Base-by-base conservation (phyloP, 768 basidiomycete species). In the Cubamyces sp. region DNA sequence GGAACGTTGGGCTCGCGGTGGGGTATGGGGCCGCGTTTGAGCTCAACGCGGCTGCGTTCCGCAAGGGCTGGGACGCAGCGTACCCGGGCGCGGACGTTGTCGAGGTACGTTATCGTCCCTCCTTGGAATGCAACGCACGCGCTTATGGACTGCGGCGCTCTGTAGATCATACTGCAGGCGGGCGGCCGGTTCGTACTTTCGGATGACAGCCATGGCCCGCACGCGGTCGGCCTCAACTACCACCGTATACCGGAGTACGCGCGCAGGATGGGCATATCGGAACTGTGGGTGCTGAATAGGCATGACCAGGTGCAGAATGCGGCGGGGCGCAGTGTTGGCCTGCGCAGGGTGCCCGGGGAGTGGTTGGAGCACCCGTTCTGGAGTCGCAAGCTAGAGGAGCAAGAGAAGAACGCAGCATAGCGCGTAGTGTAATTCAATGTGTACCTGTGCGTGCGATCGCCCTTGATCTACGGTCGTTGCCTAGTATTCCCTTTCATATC, bases 181-280 rank as follows among this genome's bases (percentile, higher is more conserved):
- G 84, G 82, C 11, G 97, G 96, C 3, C 84, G 85, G 23, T 85
- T 97, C 65, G 84, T 88, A 19, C 81, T 99, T 26, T 98, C 96
- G 5, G 97, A 98, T 72, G 97, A 98, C 76, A 96, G 95, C 54
- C 97, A 99, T 69, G 94, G 93, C 0, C 90, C 94, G 2, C 84
- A 86, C 30, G 86, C 86, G 9, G 94, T 98, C 56, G 95, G 94
- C 0, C 78, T 94, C 60, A 94, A 98, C 74, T 99, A 98, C 68
- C 70, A 77, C 57, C 79, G 82, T 19, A 74, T 90, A 64, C 78
- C 77, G 49, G 78, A 80, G 12, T 98, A 98, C 74, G 77, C 94
- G 28, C 75, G 77, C 48, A 76, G 76, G 2, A 71, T 82, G n/a
- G 84, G 83, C 4, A 80, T 97, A 28, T 68, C 75, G 11, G 85